Conservation (phyloP, 768 basidiomycete genomes). For the Serendipita indica region DNA sequence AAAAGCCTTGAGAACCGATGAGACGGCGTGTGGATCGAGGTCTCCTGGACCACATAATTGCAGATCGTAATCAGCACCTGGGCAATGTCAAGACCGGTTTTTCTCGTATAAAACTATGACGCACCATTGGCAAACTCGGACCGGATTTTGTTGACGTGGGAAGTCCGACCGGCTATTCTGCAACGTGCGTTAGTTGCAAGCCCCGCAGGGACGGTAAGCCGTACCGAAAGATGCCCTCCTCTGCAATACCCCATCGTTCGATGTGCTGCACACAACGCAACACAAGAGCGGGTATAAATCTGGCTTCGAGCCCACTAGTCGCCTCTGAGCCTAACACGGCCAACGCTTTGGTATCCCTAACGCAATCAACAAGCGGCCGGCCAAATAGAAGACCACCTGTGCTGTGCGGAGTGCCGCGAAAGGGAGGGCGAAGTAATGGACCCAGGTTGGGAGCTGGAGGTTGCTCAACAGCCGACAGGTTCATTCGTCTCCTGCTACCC, state of each 20-base stretch:
- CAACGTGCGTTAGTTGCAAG: constrained; percentile 14
- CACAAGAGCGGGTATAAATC: constrained; percentile 51
- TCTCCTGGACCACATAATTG: constrained; percentile 64
- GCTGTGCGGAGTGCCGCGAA: constrained; percentile 18
- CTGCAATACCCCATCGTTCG: constrained; percentile 66
- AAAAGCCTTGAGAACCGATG: constrained; percentile 84
- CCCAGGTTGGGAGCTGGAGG: constrained; percentile 38
- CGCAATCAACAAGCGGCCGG: constrained; percentile 38
- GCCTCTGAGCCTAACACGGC: constrained; percentile 8
- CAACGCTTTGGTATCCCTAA: constrained; percentile 32
- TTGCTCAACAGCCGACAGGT: neutral
- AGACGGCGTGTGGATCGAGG: constrained; percentile 86
- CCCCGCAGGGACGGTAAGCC: constrained; percentile 18
- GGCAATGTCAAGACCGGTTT: constrained; percentile 11
- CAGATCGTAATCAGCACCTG: constrained; percentile 81
- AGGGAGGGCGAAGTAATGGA: constrained; percentile 38
- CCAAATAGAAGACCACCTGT: constrained; percentile 58
- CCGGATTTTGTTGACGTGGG: constrained; percentile 60
- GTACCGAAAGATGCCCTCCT: constrained; percentile 76
- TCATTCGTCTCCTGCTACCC: neutral
- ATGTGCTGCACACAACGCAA: constrained; percentile 74
- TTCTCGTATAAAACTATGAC: constrained; percentile 16
- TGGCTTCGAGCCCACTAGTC: constrained; percentile 3
- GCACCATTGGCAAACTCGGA: constrained; percentile 69
- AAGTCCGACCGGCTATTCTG: constrained; percentile 74